Conservation (phyloP, 2,329 filamentous ascomycete species). For the Colletotrichum sansevieriae region DNA sequence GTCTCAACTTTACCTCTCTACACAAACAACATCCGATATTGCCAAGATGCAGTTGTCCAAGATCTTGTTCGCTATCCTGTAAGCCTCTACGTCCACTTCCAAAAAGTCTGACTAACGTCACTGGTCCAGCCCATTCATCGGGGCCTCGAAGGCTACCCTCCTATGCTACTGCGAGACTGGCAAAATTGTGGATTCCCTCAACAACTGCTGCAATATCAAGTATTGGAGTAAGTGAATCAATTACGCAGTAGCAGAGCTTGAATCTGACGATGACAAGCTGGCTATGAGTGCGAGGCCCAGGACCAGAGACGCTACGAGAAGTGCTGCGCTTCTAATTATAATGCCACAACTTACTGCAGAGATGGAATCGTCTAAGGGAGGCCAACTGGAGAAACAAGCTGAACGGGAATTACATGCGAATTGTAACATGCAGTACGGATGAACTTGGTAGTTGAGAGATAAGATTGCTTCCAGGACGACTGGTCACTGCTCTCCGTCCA, state of each 20-base stretch:
- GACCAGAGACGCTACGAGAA: not conserved
- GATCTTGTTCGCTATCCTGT: constrained; percentile 4
- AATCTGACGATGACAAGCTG: not conserved
- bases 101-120: not conserved
- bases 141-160: constrained; percentile 4
- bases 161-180: constrained; percentile 25
- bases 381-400: no score
- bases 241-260: not conserved
- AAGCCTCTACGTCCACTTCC: not conserved
- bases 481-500: no score
- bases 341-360: constrained; percentile 13
- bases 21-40: not conserved
- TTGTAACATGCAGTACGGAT: not conserved
- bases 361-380: constrained; percentile 7
- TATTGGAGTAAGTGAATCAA: not conserved
- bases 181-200: no score
- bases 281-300: constrained; percentile 11
- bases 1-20: no score
- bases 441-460: no score
- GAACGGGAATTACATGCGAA: no score
- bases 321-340: not conserved
- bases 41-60: constrained; percentile 12
- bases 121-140: constrained; percentile 2
- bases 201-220: no score
- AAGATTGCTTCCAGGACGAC: no score